Conservation (phyloP, 1,284 basidiomycete genomes). For the Rhodotorula sp. region DNA sequence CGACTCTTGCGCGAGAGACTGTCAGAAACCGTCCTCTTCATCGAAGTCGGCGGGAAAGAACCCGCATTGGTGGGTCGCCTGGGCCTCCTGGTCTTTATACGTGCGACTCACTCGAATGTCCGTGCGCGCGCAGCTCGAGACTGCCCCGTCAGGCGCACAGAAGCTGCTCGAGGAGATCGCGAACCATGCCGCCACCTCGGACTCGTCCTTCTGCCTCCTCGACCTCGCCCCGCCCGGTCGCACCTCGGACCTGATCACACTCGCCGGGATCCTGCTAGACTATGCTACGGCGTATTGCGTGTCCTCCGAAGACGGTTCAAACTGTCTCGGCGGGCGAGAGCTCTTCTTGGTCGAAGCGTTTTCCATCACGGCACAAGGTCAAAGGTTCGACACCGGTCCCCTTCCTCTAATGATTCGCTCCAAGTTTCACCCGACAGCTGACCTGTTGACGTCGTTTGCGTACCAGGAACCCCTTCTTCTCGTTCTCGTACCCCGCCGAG, state of each 20-base stretch:
- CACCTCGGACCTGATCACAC: conserved; percentile 3
- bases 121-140: neutral
- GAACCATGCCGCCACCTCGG: neutral
- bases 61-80: conserved; percentile 2
- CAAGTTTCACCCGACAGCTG: too few relatives aligned
- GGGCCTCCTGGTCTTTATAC: rapidly evolving
- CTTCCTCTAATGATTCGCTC: too few relatives aligned
- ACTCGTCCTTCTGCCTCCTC: neutral
- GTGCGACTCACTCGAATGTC: rapidly evolving
- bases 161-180: neutral
- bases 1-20: neutral
- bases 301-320: neutral
- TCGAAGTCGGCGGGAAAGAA: conserved; percentile 9
- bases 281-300: conserved; percentile 14
- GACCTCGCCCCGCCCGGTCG: neutral
- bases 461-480: neutral
- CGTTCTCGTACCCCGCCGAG: conserved; percentile 20
- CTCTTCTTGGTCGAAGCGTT: conserved; percentile 9
- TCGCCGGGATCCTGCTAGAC: conserved; percentile 22
- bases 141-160: neutral
- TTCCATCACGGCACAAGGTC: neutral
- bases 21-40: neutral
- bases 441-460: neutral
- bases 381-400: neutral
- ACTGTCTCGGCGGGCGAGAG: conserved; percentile 24